Evolutionary conservation across 441 rosid species (phyloP).

Genomic region (Croton laevigatus): DNA sequence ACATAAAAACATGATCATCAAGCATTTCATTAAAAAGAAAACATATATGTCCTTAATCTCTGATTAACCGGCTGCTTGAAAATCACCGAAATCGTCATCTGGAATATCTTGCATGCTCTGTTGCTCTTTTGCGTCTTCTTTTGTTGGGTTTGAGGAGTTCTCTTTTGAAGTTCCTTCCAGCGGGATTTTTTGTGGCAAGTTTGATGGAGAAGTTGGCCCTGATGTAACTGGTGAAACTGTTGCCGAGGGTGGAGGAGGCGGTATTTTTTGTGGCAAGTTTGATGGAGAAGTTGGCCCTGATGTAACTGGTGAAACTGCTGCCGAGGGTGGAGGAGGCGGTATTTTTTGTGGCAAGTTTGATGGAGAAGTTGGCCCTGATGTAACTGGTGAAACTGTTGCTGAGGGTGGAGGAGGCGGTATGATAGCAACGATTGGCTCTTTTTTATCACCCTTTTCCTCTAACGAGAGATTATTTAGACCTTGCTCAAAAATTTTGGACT

Average conservation of each 20-base stretch:
- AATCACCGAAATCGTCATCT: conserved; percentile 97
- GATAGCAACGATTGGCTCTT: conserved; percentile 52
- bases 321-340: too few species aligned
- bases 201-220: too few species aligned
- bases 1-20: conserved; percentile 14
- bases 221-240: too few species aligned
- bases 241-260: too few species aligned
- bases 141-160: conserved; percentile 20
- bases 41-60: not conserved
- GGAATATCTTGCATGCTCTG: conserved; percentile 40
- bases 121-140: conserved; percentile 34
- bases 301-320: too few species aligned
- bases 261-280: too few species aligned
- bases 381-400: conserved; percentile 51
- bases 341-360: too few species aligned
- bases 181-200: conserved; percentile 31
- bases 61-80: conserved; percentile 78
- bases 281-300: too few species aligned
- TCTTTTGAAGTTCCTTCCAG: conserved; percentile 32
- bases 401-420: conserved; percentile 89
- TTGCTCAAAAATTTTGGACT: conserved; percentile 58
- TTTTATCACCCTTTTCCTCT: conserved; percentile 56
- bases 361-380: conserved; percentile 41
- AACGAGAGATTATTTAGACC: conserved; percentile 47
- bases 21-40: not conserved